Conservation (phyloP, 371 early-diverging fungal genomes). For the Syncephalis plumigaleata region DNA sequence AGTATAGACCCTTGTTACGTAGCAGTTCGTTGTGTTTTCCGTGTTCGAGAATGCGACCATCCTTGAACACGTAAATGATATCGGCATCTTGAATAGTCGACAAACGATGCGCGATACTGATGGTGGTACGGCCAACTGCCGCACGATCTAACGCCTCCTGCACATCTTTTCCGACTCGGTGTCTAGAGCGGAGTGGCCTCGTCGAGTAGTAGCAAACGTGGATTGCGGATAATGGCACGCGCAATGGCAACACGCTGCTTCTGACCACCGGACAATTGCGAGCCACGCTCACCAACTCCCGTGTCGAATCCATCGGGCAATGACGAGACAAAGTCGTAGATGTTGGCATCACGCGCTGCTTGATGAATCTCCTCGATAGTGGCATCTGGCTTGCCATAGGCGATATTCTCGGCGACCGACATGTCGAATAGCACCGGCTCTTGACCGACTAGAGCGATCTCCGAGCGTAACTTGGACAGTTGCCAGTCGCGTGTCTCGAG, state of each 20-base stretch:
- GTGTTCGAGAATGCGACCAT: constrained; percentile 59
- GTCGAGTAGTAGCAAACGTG: constrained; percentile 76
- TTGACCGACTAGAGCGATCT: constrained; percentile 68
- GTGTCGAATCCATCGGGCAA: constrained; percentile 58
- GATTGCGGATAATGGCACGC: constrained; percentile 55
- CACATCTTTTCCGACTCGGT: constrained; percentile 78
- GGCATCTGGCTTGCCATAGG: constrained; percentile 34
- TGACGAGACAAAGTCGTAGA: constrained; percentile 39
- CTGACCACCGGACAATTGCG: constrained; percentile 36
- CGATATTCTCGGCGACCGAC: constrained; percentile 66
- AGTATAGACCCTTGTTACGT: constrained; percentile 14
- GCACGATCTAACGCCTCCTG: constrained; percentile 74
- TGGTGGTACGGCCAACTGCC: constrained; percentile 39
- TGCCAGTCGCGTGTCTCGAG: constrained; percentile 37
- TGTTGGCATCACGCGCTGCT: constrained; percentile 36
- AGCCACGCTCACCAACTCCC: constrained; percentile 43
- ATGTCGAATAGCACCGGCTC: constrained; percentile 67
- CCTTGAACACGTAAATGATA: constrained; percentile 48
- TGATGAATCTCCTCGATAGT: constrained; percentile 29
- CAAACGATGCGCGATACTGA: constrained; percentile 53
- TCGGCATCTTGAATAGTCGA: constrained; percentile 62
- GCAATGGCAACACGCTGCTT: constrained; percentile 38
- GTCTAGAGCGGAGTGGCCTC: constrained; percentile 95
- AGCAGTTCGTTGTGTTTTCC: constrained; percentile 67
- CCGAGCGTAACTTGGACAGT: constrained; percentile 33